A percentile compares a stretch with the other conserved stretches of the same genome.
Evolutionary conservation across 1,284 basidiomycete genomes (phyloP).

Genomic region (Ustilago loliicola): DNA sequence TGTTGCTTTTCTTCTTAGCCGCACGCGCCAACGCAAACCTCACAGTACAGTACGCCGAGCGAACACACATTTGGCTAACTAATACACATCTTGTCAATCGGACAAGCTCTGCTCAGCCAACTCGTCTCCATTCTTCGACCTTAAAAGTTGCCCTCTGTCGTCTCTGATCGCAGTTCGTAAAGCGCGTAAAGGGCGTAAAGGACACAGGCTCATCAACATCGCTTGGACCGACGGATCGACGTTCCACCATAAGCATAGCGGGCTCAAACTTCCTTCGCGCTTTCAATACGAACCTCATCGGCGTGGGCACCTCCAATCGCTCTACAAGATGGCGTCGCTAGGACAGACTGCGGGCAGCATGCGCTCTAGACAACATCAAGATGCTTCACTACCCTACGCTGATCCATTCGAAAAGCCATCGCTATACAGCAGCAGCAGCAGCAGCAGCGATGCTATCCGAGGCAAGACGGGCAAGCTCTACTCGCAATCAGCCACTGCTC

Average conservation of each 20-base stretch:
- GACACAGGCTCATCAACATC: slow-evolving; percentile 1
- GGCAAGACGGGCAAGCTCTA: slow-evolving; percentile 42
- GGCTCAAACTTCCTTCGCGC: too few species aligned
- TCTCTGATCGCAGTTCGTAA: background rate
- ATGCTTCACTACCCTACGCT: background rate
- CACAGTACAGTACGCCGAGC: background rate
- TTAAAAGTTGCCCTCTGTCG: too few species aligned
- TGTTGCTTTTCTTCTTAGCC: slow-evolving; percentile 24
- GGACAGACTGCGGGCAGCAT: slow-evolving; percentile 45
- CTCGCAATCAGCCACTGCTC: slow-evolving; percentile 10
- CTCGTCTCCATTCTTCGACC: background rate
- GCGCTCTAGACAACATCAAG: slow-evolving; percentile 48
- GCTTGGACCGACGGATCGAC: too few species aligned
- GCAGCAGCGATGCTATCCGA: slow-evolving; percentile 33
- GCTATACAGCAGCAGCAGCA: slow-evolving; percentile 25
- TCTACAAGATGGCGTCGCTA: slow-evolving; percentile 46
- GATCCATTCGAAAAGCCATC: slow-evolving; percentile 31
- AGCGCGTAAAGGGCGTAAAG: background rate
- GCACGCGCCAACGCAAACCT: slow-evolving; percentile 29
- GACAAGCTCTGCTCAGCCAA: background rate
- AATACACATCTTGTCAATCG: too few species aligned
- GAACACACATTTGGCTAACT: too few species aligned
- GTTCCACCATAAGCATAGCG: too few species aligned
- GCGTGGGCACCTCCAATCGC: background rate
- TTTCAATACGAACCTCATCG: background rate